Percentiles rank a stretch among this genome's conserved stretches.
These are phyloP conservation scores for Macrolepiota fuliginosa DNA, from an alignment of 768 basidiomycete genomes.

Conservation along the genomic window DNA sequence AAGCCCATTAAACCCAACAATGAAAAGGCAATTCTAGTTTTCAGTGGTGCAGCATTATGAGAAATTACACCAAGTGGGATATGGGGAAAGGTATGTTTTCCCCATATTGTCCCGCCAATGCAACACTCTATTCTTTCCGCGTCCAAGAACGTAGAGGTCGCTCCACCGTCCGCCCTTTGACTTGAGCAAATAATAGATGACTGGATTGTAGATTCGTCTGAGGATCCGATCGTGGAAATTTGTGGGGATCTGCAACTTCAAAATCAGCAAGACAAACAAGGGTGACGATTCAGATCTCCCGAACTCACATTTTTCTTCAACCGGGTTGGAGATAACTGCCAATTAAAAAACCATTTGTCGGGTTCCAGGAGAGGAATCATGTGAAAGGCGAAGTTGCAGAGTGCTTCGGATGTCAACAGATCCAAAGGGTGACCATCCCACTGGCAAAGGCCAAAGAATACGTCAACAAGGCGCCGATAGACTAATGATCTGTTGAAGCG, in stretches of 20 bases:
- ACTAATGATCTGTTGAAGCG: neutral
- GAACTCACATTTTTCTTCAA: neutral
- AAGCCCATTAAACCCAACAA: no score
- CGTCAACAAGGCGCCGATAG: neutral
- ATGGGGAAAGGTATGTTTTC: no score
- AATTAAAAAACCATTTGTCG: no score
- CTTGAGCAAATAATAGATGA: neutral
- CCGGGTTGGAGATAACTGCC: neutral
- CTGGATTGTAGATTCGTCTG: neutral
- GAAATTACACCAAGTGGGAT: no score
- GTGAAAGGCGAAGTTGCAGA: neutral
- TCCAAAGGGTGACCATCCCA: neutral
- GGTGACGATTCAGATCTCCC: neutral
- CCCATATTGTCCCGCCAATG: neutral
- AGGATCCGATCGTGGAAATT: neutral
- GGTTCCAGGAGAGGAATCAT: neutral
- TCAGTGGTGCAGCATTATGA: no score
- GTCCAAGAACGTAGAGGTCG: neutral
- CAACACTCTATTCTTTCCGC: neutral
- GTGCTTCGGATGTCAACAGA: neutral
- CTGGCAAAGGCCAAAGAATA: neutral
- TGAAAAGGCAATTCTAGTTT: neutral
- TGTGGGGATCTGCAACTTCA: neutral
- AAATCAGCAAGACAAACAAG: neutral
- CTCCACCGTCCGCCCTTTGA: neutral